Evolutionary conservation across 306 rosid species (phyloP).

Genomic region (Crataegus laevigata): DNA sequence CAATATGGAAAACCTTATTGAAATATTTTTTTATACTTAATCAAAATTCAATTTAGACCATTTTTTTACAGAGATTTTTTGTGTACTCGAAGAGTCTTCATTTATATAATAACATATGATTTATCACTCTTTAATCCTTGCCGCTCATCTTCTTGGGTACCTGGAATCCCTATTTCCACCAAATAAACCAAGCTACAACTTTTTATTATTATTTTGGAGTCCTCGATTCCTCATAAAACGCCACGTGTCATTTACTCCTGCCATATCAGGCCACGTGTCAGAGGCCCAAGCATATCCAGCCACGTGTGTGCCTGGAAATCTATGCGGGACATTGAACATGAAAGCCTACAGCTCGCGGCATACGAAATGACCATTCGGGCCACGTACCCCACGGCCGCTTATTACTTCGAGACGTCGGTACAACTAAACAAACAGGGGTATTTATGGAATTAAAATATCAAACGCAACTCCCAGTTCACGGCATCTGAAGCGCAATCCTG

Average conservation of each 20-base stretch:
- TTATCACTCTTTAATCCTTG: too few relatives aligned
- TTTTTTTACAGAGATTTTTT: too few relatives aligned
- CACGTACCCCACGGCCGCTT: neutral
- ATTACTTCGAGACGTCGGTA: too few relatives aligned
- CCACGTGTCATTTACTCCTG: neutral
- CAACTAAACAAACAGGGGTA: neutral
- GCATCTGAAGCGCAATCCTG: constrained; percentile 1
- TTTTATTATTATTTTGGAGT: neutral
- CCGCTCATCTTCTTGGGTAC: neutral
- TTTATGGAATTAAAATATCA: neutral
- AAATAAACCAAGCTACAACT: neutral
- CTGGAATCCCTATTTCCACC: neutral
- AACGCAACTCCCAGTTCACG: neutral
- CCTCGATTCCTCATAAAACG: neutral
- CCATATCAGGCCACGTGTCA: neutral
- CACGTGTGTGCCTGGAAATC: neutral
- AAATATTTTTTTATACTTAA: too few relatives aligned
- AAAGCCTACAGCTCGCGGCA: neutral
- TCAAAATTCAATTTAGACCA: too few relatives aligned
- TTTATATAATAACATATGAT: too few relatives aligned
- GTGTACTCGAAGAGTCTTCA: too few relatives aligned
- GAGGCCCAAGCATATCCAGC: neutral
- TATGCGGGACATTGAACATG: neutral
- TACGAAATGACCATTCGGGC: neutral
- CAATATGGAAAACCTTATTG: too few relatives aligned